phyloP scores from a whole-genome alignment of 805 yeast species.

The Lachancea lanzarotensis region DNA sequence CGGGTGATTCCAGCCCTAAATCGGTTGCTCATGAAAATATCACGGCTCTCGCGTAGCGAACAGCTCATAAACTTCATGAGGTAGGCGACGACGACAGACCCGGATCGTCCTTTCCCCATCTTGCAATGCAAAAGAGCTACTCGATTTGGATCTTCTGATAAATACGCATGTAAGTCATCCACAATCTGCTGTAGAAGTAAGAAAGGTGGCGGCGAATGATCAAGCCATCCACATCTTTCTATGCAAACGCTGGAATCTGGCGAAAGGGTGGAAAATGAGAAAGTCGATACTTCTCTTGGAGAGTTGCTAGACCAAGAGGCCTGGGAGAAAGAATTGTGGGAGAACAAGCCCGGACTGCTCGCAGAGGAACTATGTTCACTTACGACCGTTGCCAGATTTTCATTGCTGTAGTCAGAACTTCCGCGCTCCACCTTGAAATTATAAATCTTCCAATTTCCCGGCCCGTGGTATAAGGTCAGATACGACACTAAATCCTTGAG shows the following conservation, averaged over 20 bases:
- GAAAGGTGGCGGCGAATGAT: conserved; percentile 73
- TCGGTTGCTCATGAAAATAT: conserved; percentile 48
- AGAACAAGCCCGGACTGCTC: background rate
- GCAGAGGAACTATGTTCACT: background rate
- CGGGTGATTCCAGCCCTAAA: conserved; percentile 48
- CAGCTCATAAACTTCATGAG: conserved; percentile 45
- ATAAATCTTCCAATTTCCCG: conserved; percentile 60
- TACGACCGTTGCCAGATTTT: conserved; percentile 13
- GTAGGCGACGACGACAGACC: conserved; percentile 65
- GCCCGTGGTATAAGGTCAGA: conserved; percentile 41
- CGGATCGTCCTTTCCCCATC: conserved; percentile 90
- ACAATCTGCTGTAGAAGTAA: conserved; percentile 40
- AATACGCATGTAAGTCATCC: conserved; percentile 39
- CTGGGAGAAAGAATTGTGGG: background rate
- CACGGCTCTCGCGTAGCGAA: conserved; percentile 42
- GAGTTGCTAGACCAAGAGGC: background rate
- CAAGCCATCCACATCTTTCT: conserved; percentile 51
- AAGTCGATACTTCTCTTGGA: background rate
- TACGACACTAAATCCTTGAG: conserved; percentile 45
- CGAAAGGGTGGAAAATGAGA: background rate
- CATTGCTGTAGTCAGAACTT: conserved; percentile 33
- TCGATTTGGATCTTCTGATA: conserved; percentile 32
- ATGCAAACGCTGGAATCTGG: background rate
- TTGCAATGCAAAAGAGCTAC: conserved; percentile 79
- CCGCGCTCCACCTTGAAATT: conserved; percentile 58